phyloP scores from a whole-genome alignment of 371 early-diverging fungal genomes.

The Conidiobolus incongruus region DNA sequence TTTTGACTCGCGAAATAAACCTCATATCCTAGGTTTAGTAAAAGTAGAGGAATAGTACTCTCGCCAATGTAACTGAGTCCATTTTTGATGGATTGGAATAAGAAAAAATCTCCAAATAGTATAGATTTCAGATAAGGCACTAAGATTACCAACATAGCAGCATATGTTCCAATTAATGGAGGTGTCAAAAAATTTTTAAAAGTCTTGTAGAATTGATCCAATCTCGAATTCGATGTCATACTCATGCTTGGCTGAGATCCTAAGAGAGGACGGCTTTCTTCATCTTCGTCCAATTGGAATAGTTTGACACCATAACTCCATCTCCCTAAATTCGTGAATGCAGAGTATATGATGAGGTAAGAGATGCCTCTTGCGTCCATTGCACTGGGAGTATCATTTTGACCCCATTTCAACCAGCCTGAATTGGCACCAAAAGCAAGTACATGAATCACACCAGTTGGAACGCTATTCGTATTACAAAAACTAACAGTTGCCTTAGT shows the following conservation, averaged over 20 bases:
- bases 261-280: too few species aligned
- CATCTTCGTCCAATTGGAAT: too few species aligned
- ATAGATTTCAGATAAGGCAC: constrained; percentile 18
- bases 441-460: too few species aligned
- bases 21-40: constrained; percentile 44
- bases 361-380: constrained; percentile 51
- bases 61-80: constrained; percentile 37
- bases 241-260: too few species aligned
- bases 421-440: too few species aligned
- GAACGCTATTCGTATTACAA: too few species aligned
- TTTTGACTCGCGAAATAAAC: constrained; percentile 7
- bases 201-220: not conserved
- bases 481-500: too few species aligned
- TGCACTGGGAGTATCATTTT: constrained; percentile 27
- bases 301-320: constrained; percentile 54
- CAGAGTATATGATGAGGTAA: constrained; percentile 45
- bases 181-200: constrained; percentile 30
- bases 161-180: constrained; percentile 25
- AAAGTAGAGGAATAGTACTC: constrained; percentile 37
- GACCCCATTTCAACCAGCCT: constrained; percentile 25
- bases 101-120: constrained; percentile 18
- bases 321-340: constrained; percentile 43
- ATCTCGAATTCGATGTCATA: too few species aligned
- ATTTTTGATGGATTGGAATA: constrained; percentile 24
- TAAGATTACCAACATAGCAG: constrained; percentile 21